A percentile compares a stretch with the other conserved stretches of the same genome.
Conservation (phyloP, 495 filamentous ascomycete genomes). For the Penicillium paradoxum region DNA sequence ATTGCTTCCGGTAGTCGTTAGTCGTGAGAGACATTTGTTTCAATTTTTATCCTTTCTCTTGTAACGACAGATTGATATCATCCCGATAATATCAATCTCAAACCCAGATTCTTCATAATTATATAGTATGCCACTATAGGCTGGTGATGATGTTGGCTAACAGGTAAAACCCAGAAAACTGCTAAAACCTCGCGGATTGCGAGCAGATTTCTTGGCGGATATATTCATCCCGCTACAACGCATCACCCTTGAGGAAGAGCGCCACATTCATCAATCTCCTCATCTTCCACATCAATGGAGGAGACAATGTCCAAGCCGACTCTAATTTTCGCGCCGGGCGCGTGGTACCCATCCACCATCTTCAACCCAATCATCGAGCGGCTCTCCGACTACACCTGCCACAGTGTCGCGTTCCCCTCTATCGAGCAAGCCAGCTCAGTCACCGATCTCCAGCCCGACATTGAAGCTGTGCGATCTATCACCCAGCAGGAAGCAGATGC, state of each 20-base stretch:
- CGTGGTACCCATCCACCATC: conserved; percentile 32
- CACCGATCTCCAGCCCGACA: conserved; percentile 28
- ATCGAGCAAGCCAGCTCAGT: conserved; percentile 24
- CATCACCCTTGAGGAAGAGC: not conserved
- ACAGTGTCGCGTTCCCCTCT: conserved; percentile 31
- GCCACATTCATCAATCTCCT: not conserved
- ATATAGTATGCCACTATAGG: too few relatives aligned
- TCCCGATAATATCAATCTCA: too few relatives aligned
- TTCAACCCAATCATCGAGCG: conserved; percentile 27
- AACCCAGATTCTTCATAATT: too few relatives aligned
- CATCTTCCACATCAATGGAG: not conserved
- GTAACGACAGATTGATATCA: too few relatives aligned
- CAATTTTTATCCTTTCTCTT: too few relatives aligned
- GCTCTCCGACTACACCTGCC: conserved; percentile 21
- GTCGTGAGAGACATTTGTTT: not conserved
- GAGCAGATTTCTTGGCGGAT: not conserved
- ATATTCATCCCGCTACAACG: not conserved
- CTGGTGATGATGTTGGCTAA: not conserved
- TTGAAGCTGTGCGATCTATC: conserved; percentile 21
- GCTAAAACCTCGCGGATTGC: not conserved
- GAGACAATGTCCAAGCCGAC: conserved; percentile 26
- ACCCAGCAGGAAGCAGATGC: conserved; percentile 24
- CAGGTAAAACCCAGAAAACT: not conserved
- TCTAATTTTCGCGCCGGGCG: conserved; percentile 33
- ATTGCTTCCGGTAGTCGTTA: not conserved